phyloP scores from a whole-genome alignment of 2,329 filamentous ascomycete species.

The Daldinia eschscholtzii region DNA sequence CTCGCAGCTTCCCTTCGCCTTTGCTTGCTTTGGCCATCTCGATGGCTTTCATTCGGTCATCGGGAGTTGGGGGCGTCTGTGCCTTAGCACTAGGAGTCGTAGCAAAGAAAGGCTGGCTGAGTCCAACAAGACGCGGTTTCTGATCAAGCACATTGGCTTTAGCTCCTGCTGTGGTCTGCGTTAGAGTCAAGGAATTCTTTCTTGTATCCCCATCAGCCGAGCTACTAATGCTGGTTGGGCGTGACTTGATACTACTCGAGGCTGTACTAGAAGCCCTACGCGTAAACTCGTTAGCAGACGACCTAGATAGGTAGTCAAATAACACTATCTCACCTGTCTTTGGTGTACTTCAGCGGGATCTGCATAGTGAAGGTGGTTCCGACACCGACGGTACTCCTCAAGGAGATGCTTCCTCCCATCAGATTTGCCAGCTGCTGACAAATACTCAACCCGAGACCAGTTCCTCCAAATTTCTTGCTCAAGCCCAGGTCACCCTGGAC shows the following conservation, averaged over 20 bases:
- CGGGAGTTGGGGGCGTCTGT: constrained; percentile 55
- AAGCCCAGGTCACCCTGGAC: constrained; percentile 91
- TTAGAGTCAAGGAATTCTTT: constrained; percentile 50
- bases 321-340: constrained; percentile 67
- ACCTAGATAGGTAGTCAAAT: background rate
- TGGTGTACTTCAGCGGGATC: constrained; percentile 83
- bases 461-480: constrained; percentile 91
- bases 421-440: constrained; percentile 86
- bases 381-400: constrained; percentile 77
- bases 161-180: constrained; percentile 50
- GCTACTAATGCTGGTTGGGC: constrained; percentile 61
- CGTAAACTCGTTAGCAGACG: constrained; percentile 18
- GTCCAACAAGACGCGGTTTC: constrained; percentile 82
- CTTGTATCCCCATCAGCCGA: constrained; percentile 57
- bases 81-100: constrained; percentile 48
- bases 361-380: constrained; percentile 87
- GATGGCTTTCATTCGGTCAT: constrained; percentile 74
- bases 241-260: constrained; percentile 66
- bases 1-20: constrained; percentile 75
- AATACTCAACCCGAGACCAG: constrained; percentile 88
- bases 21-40: constrained; percentile 74
- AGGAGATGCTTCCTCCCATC: constrained; percentile 82
- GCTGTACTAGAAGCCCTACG: constrained; percentile 65
- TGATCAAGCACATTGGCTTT: constrained; percentile 68
- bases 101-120: constrained; percentile 85